Evolutionary conservation across 2,329 filamentous ascomycete species (phyloP).

Genomic region (Diaporthe aspalathi): DNA sequence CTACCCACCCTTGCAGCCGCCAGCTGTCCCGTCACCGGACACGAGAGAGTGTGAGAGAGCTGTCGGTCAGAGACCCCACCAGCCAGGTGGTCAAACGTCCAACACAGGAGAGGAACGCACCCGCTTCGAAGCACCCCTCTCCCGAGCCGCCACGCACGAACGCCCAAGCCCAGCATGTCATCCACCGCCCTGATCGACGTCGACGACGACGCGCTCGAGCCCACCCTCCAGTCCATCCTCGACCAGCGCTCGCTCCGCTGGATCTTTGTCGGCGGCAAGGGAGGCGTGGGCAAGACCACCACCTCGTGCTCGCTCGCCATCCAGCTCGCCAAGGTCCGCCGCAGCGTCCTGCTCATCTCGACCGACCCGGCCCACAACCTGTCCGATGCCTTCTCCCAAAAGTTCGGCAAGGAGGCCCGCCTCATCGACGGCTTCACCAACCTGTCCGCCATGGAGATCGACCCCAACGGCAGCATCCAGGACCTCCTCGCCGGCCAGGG

Average conservation of each 20-base stretch:
- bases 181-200: conserved; percentile 57
- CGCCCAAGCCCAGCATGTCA: conserved; percentile 48
- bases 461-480: conserved; percentile 97
- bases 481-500: conserved; percentile 84
- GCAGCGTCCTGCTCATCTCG: conserved; percentile 96
- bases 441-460: conserved; percentile 98
- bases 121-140: conserved; percentile 4
- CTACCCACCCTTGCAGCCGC: background rate
- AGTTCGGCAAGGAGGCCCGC: conserved; percentile 98
- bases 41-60: background rate
- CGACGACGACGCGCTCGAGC: conserved; percentile 86
- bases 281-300: conserved; percentile 99
- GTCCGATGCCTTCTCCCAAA: conserved; percentile 97
- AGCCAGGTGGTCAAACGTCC: conserved; percentile 9
- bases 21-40: background rate
- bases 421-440: conserved; percentile 93
- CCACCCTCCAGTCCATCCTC: conserved; percentile 92
- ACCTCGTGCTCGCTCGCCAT: conserved; percentile 98
- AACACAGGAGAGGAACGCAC: conserved; percentile 3
- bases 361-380: conserved; percentile 99
- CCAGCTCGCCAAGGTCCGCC: conserved; percentile 93
- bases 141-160: conserved; percentile 11
- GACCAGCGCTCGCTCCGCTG: conserved; percentile 95
- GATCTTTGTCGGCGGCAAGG: conserved; percentile 99
- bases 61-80: background rate